These are phyloP conservation scores for Glycine soja DNA, from an alignment of 306 rosid species.

Conservation along the genomic window DNA sequence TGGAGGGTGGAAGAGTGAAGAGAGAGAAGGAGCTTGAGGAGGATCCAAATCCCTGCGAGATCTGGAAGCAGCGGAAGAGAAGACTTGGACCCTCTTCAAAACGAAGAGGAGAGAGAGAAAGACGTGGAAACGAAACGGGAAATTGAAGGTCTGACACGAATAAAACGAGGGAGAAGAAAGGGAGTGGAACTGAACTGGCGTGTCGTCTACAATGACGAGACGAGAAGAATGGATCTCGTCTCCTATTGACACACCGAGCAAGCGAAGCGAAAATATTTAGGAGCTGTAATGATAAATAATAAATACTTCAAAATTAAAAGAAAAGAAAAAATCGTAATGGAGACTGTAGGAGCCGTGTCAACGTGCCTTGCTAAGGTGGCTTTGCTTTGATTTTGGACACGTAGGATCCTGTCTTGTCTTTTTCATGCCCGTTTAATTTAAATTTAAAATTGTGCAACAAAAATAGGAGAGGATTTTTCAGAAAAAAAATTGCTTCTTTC, in stretches of 20 bases:
- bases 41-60: conserved; percentile 69
- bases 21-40: conserved; percentile 4
- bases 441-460: neutral
- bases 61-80: conserved; percentile 56
- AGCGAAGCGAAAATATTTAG: conserved; percentile 1
- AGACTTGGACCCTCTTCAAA: conserved; percentile 58
- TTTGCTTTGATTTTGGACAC: conserved; percentile 11
- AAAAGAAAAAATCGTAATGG: neutral
- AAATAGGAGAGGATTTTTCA: neutral
- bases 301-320: neutral
- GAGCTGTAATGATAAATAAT: neutral
- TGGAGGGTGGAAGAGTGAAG: conserved; percentile 29
- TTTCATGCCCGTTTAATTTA: conserved; percentile 5
- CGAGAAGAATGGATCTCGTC: conserved; percentile 18
- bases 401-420: conserved; percentile 6
- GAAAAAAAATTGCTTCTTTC: neutral
- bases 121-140: conserved; percentile 31
- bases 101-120: conserved; percentile 40
- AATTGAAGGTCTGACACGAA: conserved; percentile 35
- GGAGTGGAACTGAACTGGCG: conserved; percentile 9
- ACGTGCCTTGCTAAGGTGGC: neutral
- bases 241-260: conserved; percentile 3
- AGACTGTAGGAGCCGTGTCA: conserved; percentile 24
- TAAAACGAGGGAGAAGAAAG: conserved; percentile 23
- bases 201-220: neutral